Evolutionary conservation across 163 green algal genomes (phyloP), one percentile per base, ranked within the genome.

Genomic region (Chlamydomonas reinhardtii): DNA sequence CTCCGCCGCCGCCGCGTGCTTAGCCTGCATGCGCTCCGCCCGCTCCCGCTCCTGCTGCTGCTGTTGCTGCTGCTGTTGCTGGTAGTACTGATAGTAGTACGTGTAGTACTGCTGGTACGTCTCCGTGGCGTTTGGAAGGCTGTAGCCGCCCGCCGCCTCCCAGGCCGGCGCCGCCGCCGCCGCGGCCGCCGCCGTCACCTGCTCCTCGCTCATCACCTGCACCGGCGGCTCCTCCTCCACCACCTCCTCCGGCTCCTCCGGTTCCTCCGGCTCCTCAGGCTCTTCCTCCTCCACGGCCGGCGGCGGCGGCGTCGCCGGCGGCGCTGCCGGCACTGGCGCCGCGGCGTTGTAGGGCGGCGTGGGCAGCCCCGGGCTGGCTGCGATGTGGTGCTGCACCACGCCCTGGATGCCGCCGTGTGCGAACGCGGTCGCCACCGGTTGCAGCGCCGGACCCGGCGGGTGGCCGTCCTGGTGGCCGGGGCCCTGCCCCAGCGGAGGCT

Each of bases 31-130:
- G 12, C 48, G 48, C 48, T 56, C 48, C 12, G 48, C 48, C 1
- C 48, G 48, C 48, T 56, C 48, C 48, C 48, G 48, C 48, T 56
- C 48, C 35, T 74, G 37, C 29, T 56, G 32, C 31, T 79, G 69
- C 69, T 86, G 69, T 11, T n/a, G 27, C 27, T 65, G 12, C 39
- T 85, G 68, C 35, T 29, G 24, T 19, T 78, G 52, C 29, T 86
- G 56, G 29, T 80, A 79, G 35, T 64, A 48, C 27, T 86, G 70
- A 29, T 86, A 79, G 54, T 86, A 86, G 56, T 86, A 79, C 16
- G 70, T 29, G n/a, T 86, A 86, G 59, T 86, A 86, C 52, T 79
- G 80, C 8, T 86, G 69, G 56, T 86, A 86, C n/a, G 34, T 73
- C 56, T 86, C 80, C 0, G 70, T 79, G 22, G 80, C 34, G 35